Base-by-base conservation (phyloP, 2,329 filamentous ascomycete genomes). In the Aureobasidium sp. region DNA sequence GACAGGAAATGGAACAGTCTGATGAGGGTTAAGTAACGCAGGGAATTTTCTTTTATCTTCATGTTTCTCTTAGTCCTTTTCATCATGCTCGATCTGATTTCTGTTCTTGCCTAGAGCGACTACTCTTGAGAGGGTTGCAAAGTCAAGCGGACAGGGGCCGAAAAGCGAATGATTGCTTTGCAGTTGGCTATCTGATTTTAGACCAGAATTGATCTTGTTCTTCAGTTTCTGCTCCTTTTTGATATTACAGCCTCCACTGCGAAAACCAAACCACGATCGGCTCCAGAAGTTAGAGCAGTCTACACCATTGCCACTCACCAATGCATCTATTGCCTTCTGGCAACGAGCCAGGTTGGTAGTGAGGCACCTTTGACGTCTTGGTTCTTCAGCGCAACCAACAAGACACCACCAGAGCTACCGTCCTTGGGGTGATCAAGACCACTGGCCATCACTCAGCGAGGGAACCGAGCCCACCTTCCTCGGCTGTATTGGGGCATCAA, bases 201-300 rank as follows among this genome's bases (percentile, higher is more conserved):
- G 45, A 49, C 34, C 45, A 49, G 34, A 49, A 49, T 39, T 29
- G 45, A 49, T 49, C 39, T 48, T 49, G 24, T 49, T 34, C 21
- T 39, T 48, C 32, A 27, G 21, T 12, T 11, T 12, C 14, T 3
- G 8, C 17, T 21, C 7, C 17, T 2, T 35, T 35, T 4, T n/a
- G n/a, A n/a, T n/a, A n/a, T n/a, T n/a, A n/a, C n/a, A n/a, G n/a
- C n/a, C n/a, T n/a, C n/a, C n/a, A n/a, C n/a, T n/a, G n/a, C n/a
- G n/a, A n/a, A n/a, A n/a, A n/a, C n/a, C n/a, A n/a, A n/a, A n/a
- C n/a, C n/a, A n/a, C n/a, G n/a, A n/a, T n/a, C n/a, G n/a, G n/a
- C n/a, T n/a, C n/a, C n/a, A n/a, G n/a, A n/a, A n/a, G n/a, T n/a
- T n/a, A n/a, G n/a, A n/a, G n/a, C n/a, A n/a, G n/a, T n/a, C n/a